Conservation (phyloP, 2,329 filamentous ascomycete genomes). For the Polytolypa hystricis region DNA sequence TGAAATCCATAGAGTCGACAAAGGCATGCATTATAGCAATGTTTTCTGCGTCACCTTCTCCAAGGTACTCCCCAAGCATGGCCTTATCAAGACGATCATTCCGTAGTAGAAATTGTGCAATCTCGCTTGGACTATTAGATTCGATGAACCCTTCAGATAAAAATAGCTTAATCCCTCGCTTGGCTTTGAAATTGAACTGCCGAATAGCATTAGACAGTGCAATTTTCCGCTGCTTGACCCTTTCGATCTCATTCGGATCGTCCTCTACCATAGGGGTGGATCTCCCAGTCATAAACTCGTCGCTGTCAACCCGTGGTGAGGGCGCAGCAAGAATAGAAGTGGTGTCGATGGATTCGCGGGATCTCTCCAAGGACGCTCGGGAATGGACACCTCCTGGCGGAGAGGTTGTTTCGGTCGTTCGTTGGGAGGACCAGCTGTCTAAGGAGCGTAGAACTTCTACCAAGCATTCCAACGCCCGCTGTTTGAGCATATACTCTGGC, state of each 20-base stretch:
- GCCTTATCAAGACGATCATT: conserved; percentile 85
- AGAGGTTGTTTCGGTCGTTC: conserved; percentile 37
- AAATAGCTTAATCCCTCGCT: conserved; percentile 77
- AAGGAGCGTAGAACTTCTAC: conserved; percentile 82
- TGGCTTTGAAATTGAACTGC: conserved; percentile 97
- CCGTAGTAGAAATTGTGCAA: conserved; percentile 68
- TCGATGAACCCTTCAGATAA: conserved; percentile 78
- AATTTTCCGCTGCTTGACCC: conserved; percentile 86
- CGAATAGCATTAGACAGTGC: conserved; percentile 79
- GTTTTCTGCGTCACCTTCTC: conserved; percentile 84
- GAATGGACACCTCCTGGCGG: conserved; percentile 12
- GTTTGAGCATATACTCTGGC: conserved; percentile 82
- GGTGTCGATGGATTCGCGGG: conserved; percentile 67
- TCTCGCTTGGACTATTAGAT: conserved; percentile 65
- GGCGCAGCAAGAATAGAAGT: conserved; percentile 38
- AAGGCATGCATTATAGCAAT: conserved; percentile 98
- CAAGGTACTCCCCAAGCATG: conserved; percentile 85
- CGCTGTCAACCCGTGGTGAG: conserved; percentile 49
- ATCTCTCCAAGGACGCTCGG: conserved; percentile 45
- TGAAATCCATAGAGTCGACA: conserved; percentile 90
- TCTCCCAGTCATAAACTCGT: conserved; percentile 45
- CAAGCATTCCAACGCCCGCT: conserved; percentile 74
- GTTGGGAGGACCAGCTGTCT: conserved; percentile 81
- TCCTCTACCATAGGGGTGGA: conserved; percentile 67
- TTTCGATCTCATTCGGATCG: conserved; percentile 88